Conservation (phyloP, 2,329 filamentous ascomycete genomes). For the Ciborinia camelliae region DNA sequence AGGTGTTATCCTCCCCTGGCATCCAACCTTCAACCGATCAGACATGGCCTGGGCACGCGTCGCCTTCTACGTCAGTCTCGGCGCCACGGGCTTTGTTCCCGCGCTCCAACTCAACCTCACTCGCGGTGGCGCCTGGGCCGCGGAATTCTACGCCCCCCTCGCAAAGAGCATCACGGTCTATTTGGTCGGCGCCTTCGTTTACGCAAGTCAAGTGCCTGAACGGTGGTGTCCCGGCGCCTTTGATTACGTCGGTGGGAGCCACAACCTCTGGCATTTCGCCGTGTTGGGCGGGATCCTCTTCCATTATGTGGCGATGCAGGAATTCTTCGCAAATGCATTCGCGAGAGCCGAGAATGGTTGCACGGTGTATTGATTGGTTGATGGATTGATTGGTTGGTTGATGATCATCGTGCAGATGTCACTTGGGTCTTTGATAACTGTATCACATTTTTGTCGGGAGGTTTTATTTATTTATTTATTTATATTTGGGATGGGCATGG, state of each 20-base stretch:
- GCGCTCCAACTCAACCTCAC: slow-evolving; percentile 78
- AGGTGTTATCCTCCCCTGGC: slow-evolving; percentile 92
- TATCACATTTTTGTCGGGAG: background rate
- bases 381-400: slow-evolving; percentile 18
- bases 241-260: slow-evolving; percentile 90
- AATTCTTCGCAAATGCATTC: slow-evolving; percentile 82
- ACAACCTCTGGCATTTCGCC: slow-evolving; percentile 96
- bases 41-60: slow-evolving; percentile 95
- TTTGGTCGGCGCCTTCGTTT: slow-evolving; percentile 76
- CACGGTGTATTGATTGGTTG: slow-evolving; percentile 27
- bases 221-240: slow-evolving; percentile 90
- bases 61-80: slow-evolving; percentile 84
- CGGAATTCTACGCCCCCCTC: slow-evolving; percentile 85
- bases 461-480: no score
- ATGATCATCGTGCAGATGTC: background rate
- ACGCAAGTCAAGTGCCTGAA: slow-evolving; percentile 90
- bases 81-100: slow-evolving; percentile 83
- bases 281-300: slow-evolving; percentile 96
- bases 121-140: slow-evolving; percentile 75
- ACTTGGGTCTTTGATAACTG: background rate
- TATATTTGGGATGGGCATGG: background rate
- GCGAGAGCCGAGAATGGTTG: slow-evolving; percentile 50
- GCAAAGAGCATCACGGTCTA: slow-evolving; percentile 85
- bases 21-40: slow-evolving; percentile 85
- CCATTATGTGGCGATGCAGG: slow-evolving; percentile 93